Evolutionary conservation across 208 protist genomes (phyloP).

Genomic region (Trypanosoma mega): DNA sequence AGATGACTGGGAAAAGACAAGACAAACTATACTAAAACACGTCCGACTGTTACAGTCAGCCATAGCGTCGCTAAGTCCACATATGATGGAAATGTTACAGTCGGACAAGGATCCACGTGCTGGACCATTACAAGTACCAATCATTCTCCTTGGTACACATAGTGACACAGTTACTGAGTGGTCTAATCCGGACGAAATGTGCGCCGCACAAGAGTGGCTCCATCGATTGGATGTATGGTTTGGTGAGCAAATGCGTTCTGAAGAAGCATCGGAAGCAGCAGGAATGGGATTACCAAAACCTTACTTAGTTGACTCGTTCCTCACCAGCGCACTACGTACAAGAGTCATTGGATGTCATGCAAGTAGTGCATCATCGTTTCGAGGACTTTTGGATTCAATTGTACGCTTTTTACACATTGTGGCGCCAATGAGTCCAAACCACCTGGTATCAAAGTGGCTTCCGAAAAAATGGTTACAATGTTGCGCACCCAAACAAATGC

Average conservation of each 20-base stretch:
- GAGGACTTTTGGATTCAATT: neutral
- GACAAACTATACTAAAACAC: constrained; percentile 6
- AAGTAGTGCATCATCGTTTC: neutral
- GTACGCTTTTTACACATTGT: constrained; percentile 16
- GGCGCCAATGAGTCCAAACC: constrained; percentile 18
- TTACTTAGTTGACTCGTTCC: constrained; percentile 7
- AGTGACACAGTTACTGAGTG: neutral
- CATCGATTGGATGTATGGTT: constrained; percentile 12
- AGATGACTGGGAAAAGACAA: constrained; percentile 4
- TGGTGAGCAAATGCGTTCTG: constrained; percentile 1
- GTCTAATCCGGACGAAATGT: neutral
- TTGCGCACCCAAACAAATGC: neutral
- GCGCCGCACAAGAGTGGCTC: constrained; percentile 4
- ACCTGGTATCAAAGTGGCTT: constrained; percentile 20
- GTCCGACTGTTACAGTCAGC: constrained; percentile 10
- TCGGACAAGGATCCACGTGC: neutral
- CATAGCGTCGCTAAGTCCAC: constrained; percentile 4
- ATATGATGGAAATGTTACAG: neutral
- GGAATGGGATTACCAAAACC: neutral
- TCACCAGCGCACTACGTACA: neutral
- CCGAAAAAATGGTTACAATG: too few relatives aligned
- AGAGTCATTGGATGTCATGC: neutral
- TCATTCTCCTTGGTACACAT: constrained; percentile 15
- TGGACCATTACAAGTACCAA: neutral
- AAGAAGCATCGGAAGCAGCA: neutral